Base-by-base conservation (phyloP, 768 basidiomycete species). In the Naganishia kalamii region DNA sequence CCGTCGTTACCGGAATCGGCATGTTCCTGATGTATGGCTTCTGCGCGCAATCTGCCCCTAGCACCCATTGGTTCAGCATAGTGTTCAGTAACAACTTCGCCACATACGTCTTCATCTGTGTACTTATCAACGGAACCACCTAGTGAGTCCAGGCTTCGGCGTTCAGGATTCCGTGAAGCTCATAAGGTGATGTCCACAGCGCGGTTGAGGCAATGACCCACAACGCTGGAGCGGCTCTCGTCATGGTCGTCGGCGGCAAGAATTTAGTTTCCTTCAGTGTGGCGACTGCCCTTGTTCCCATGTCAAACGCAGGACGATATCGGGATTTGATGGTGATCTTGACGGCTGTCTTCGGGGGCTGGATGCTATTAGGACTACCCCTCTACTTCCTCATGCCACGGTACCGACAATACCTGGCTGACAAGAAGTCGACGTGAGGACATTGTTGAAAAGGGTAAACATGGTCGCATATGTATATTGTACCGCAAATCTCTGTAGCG, bases 231-330 rank as follows among this genome's bases (percentile, higher is more conserved):
- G 63, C 63, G 29, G 63, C 63, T 15, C 44, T 65, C 4, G 63
- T 65, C 40, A 48, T 65, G 43, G 63, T 65, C 51, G 41, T 65
- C 11, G 52, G 52, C 17, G 51, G 63, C 15, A 59, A 65, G 63
- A 59, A 65, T 52, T n/a, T 65, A 15, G n/a, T 65, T 11, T 54
- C 41, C 1, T 65, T 65, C 40, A 52, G 63, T 29, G 13, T 57
- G 3, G 50, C 63, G 12, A 32, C 35, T 23, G 63, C 51, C 17
- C 50, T 65, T 25, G 37, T 51, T 11, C 41, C 37, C 21, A n/a
- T 65, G 12, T 37, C 50, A 12, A 59, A 54, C 29, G 27, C 51
- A 25, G 63, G 63, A 8, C 1, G 30, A 13, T 29, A 65, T 41
- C 25, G 29, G 21, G 19, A 23, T 32, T 13, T 46, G 29, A 54